Conservation (phyloP, 176 grass and related monocot species). For the Aegilops sharonensis region DNA sequence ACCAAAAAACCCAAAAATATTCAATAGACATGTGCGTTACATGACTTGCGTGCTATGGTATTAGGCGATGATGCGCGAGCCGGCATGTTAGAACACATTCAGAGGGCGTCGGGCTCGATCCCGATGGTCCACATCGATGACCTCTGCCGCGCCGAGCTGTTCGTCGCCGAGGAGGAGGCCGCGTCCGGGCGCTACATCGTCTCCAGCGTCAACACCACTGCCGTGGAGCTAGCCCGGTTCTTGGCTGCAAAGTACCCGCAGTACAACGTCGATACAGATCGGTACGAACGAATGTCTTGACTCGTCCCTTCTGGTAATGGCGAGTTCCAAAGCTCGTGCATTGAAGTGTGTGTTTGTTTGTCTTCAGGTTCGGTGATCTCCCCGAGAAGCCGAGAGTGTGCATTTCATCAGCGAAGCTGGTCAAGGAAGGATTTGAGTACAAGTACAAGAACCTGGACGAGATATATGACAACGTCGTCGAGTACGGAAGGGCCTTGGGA, state of each 20-base stretch:
- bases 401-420: constrained; percentile 26
- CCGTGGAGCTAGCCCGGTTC: constrained; percentile 41
- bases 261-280: constrained; percentile 42
- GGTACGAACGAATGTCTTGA: not conserved
- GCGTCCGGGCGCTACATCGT: constrained; percentile 60
- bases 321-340: no score
- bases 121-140: constrained; percentile 53
- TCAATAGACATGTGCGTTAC: not conserved
- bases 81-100: constrained; percentile 1
- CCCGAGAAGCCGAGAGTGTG: not conserved
- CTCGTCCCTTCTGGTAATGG: not conserved
- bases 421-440: not conserved
- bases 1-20: no score
- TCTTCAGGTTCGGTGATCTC: constrained; percentile 12
- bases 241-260: constrained; percentile 45
- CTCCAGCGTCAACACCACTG: constrained; percentile 47
- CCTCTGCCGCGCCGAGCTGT: constrained; percentile 69
- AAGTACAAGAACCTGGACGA: not conserved
- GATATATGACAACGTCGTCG: not conserved
- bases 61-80: constrained; percentile 39
- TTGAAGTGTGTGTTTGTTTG: not conserved
- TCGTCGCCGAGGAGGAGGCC: constrained; percentile 47
- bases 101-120: not conserved
- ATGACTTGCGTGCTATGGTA: not conserved
- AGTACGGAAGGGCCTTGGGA: not conserved